These are phyloP conservation scores for Pecoramyces ruminantium DNA, from an alignment of 192 early-diverging fungal genomes.

Conservation along the genomic window DNA sequence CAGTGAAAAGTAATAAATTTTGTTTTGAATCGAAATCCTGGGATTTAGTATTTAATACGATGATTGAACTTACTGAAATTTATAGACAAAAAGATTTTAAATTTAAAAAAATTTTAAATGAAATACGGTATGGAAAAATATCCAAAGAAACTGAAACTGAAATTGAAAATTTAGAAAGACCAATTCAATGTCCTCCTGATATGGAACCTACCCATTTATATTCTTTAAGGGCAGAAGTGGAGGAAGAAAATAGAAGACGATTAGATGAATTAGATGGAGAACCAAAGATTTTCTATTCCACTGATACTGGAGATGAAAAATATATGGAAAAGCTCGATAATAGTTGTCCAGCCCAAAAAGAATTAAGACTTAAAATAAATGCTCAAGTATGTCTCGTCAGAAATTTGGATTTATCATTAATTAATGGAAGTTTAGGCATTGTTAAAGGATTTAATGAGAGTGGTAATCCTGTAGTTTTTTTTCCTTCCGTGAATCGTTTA, in stretches of 20 bases:
- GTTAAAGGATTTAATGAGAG: conserved; percentile 16
- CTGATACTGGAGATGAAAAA: conserved; percentile 14
- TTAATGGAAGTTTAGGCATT: conserved; percentile 70
- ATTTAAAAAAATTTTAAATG: conserved; percentile 70
- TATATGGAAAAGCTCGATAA: conserved; percentile 12
- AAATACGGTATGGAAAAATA: conserved; percentile 58
- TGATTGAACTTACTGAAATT: conserved; percentile 54
- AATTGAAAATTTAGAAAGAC: conserved; percentile 19
- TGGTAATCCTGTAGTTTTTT: conserved; percentile 16
- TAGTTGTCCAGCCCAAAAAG: conserved; percentile 33
- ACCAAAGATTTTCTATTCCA: conserved; percentile 18
- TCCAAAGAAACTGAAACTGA: conserved; percentile 26
- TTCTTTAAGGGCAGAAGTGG: too few species aligned
- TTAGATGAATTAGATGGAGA: conserved; percentile 33
- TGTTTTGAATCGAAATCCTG: conserved; percentile 32
- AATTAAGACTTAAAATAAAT: conserved; percentile 46
- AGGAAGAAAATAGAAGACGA: too few species aligned
- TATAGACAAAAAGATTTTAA: conserved; percentile 70
- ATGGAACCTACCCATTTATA: too few species aligned
- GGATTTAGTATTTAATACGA: conserved; percentile 23
- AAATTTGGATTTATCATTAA: conserved; percentile 40
- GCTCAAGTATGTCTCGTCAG: conserved; percentile 84
- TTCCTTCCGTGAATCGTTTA: conserved; percentile 10
- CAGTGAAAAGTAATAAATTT: conserved; percentile 28
- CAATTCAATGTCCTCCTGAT: too few species aligned